These are phyloP conservation scores for Curvularia hawaiiensis DNA, from an alignment of 2,329 filamentous ascomycete species.

Conservation along the genomic window DNA sequence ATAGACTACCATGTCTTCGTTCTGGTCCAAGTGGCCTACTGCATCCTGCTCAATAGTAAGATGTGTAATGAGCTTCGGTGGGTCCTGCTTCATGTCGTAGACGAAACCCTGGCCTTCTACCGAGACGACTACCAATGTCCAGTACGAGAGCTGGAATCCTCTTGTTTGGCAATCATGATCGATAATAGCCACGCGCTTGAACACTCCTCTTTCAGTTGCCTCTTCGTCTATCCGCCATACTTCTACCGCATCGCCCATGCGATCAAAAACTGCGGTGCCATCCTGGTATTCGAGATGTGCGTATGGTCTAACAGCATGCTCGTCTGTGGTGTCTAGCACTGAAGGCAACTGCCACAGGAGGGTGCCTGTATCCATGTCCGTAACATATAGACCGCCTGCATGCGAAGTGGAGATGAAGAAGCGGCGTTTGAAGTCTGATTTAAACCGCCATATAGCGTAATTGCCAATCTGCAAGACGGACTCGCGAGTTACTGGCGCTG, in stretches of 20 bases:
- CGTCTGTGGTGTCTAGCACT: constrained; percentile 2
- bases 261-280: constrained; percentile 13
- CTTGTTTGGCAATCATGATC: constrained; percentile 12
- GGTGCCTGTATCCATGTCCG: constrained; percentile 10
- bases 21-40: constrained; percentile 14
- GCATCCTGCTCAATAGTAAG: constrained; percentile 11
- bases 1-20: constrained; percentile 11
- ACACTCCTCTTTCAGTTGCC: constrained; percentile 6
- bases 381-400: constrained; percentile 9
- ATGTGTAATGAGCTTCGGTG: constrained; percentile 9
- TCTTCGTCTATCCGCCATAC: constrained; percentile 11
- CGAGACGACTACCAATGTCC: constrained; percentile 10
- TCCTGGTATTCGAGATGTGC: constrained; percentile 16
- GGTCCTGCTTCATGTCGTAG: constrained; percentile 12
- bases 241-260: constrained; percentile 7
- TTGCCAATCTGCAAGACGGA: constrained; percentile 11
- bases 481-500: constrained; percentile 8
- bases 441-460: constrained; percentile 13
- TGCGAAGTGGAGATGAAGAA: constrained; percentile 15
- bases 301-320: constrained; percentile 7
- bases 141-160: constrained; percentile 16
- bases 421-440: constrained; percentile 14
- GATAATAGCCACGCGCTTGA: constrained; percentile 5
- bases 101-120: constrained; percentile 13
- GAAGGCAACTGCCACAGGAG: constrained; percentile 10